Evolutionary conservation across 1,284 basidiomycete species (phyloP).

Genomic region (Chalciporus sp.): DNA sequence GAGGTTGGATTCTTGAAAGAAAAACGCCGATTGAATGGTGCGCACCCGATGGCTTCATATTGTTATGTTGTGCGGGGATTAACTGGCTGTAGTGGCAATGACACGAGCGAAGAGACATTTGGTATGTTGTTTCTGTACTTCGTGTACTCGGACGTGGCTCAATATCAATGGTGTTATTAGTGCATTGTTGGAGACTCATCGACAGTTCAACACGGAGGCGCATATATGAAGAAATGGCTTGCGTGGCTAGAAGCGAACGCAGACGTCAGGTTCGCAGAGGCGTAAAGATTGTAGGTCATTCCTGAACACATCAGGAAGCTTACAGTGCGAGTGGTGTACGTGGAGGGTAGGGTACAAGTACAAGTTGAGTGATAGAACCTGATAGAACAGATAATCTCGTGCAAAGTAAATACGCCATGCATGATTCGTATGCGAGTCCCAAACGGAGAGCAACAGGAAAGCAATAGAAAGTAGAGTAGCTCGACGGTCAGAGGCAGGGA

Average conservation of each 20-base stretch:
- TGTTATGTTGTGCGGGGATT: background rate
- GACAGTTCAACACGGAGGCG: slow-evolving; percentile 81
- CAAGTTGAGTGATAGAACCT: background rate
- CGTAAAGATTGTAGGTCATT: background rate
- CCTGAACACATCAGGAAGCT: background rate
- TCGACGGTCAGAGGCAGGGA: no score
- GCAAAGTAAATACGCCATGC: slow-evolving; percentile 12
- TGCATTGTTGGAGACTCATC: slow-evolving; percentile 91
- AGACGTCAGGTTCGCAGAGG: slow-evolving; percentile 82
- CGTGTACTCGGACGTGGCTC: background rate
- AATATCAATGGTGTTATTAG: slow-evolving; percentile 40
- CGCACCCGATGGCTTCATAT: slow-evolving; percentile 17
- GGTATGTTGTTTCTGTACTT: slow-evolving; percentile 41
- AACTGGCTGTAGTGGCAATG: slow-evolving; percentile 74
- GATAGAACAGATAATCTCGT: slow-evolving; percentile 6
- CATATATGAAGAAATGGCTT: slow-evolving; percentile 88
- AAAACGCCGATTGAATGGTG: slow-evolving; percentile 86
- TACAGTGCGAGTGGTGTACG: background rate
- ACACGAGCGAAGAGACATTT: slow-evolving; percentile 90
- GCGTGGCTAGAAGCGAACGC: slow-evolving; percentile 88
- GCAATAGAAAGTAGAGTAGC: background rate
- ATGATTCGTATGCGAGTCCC: background rate
- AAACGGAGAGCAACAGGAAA: slow-evolving; percentile 2
- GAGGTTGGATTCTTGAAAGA: slow-evolving; percentile 94
- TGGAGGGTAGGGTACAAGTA: slow-evolving; percentile 9